phyloP scores from a whole-genome alignment of 176 grass and related monocot genomes.

The Pontederia crassipes region DNA sequence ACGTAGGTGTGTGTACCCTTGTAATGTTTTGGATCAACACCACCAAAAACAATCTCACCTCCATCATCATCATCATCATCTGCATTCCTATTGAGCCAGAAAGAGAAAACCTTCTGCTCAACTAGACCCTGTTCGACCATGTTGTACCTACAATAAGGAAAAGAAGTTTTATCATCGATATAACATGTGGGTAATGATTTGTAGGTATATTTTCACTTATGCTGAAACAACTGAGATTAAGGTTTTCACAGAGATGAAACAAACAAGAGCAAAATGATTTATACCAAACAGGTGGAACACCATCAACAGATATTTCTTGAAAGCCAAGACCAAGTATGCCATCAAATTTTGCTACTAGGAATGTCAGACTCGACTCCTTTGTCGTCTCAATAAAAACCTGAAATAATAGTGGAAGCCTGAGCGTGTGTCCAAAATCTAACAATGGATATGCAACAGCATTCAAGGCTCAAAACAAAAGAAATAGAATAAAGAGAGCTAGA shows the following conservation, averaged over 20 bases:
- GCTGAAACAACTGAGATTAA: too few relatives aligned
- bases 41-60: constrained; percentile 82
- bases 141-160: constrained; percentile 42
- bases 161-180: background rate
- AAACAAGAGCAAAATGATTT: too few relatives aligned
- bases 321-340: constrained; percentile 97
- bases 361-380: constrained; percentile 46
- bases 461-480: background rate
- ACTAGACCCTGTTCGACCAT: constrained; percentile 73
- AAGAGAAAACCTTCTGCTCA: constrained; percentile 62
- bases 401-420: background rate
- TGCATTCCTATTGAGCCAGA: constrained; percentile 73
- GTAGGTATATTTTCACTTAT: too few relatives aligned
- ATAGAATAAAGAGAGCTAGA: background rate
- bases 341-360: constrained; percentile 73
- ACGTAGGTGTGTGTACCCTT: constrained; percentile 72
- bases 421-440: background rate
- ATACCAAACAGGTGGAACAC: constrained; percentile 66
- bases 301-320: constrained; percentile 76
- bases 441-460: background rate
- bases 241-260: too few relatives aligned
- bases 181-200: background rate
- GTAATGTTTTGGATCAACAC: constrained; percentile 64
- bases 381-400: constrained; percentile 90
- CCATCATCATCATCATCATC: constrained; percentile 31